phyloP scores from a whole-genome alignment of 257 asterid genomes.

The Solanum pennellii region DNA sequence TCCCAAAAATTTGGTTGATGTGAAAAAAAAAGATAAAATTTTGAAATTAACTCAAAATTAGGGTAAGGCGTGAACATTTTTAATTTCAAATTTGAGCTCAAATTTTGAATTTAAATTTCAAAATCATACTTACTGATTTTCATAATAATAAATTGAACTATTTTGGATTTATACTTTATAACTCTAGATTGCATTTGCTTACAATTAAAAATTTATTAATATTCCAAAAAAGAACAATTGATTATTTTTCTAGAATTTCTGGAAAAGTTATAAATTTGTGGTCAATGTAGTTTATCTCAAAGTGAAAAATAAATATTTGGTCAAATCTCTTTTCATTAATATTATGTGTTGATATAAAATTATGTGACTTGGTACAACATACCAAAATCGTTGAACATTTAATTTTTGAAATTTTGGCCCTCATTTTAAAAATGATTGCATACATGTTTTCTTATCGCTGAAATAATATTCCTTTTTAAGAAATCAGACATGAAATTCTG shows the following conservation, averaged over 20 bases:
- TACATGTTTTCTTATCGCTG: neutral
- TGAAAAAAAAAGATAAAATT: neutral
- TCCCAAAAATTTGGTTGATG: neutral
- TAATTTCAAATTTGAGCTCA: no score
- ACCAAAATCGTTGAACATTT: neutral
- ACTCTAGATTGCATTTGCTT: neutral
- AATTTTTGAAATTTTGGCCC: neutral
- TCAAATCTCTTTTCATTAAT: neutral
- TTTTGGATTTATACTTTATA: neutral
- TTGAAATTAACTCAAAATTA: no score
- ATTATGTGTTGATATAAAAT: neutral
- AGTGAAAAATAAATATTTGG: neutral
- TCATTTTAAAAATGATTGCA: neutral
- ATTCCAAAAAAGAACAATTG: neutral
- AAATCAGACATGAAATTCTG: neutral
- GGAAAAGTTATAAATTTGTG: neutral
- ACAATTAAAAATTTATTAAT: neutral
- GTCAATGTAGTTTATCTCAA: neutral
- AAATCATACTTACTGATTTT: no score
- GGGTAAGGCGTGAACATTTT: no score
- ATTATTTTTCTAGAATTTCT: neutral
- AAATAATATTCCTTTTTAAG: no score
- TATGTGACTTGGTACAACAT: neutral
- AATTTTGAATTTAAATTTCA: no score
- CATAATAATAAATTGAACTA: no score